Evolutionary conservation across 2,329 filamentous ascomycete species (phyloP).

Genomic region (Teratosphaeria epicoccoides): DNA sequence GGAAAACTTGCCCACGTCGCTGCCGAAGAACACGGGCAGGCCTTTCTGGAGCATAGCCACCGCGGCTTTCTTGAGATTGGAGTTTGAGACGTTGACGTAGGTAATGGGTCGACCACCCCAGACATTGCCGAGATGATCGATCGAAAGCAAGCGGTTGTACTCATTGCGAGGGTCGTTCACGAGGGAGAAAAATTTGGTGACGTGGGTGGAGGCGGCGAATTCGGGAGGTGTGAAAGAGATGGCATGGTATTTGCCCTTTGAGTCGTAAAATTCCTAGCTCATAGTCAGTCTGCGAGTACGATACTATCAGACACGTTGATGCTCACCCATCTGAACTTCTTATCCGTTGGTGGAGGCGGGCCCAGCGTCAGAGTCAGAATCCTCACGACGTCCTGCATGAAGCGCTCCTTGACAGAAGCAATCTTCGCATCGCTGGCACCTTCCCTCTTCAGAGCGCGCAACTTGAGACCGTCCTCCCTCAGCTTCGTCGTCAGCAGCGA

Average conservation of each 20-base stretch:
- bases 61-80: conserved; percentile 59
- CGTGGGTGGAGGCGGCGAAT: conserved; percentile 58
- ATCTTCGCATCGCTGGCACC: conserved; percentile 28
- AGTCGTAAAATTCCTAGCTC: conserved; percentile 54
- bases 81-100: conserved; percentile 74
- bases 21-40: conserved; percentile 78
- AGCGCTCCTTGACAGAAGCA: conserved; percentile 52
- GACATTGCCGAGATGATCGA: conserved; percentile 70
- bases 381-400: conserved; percentile 69
- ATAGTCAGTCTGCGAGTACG: background rate
- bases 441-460: conserved; percentile 48
- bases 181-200: conserved; percentile 64
- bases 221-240: conserved; percentile 56
- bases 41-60: conserved; percentile 69
- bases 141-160: conserved; percentile 61
- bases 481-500: conserved; percentile 71
- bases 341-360: conserved; percentile 58
- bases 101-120: conserved; percentile 64
- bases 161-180: conserved; percentile 77
- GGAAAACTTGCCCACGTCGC: conserved; percentile 75
- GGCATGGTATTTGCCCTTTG: conserved; percentile 51
- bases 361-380: conserved; percentile 77
- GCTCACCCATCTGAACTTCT: conserved; percentile 58
- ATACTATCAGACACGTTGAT: too few species aligned
- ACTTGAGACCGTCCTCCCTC: conserved; percentile 67